Base-by-base conservation (phyloP, 345 rosid species). In the Erysimum cheiranthoides region DNA sequence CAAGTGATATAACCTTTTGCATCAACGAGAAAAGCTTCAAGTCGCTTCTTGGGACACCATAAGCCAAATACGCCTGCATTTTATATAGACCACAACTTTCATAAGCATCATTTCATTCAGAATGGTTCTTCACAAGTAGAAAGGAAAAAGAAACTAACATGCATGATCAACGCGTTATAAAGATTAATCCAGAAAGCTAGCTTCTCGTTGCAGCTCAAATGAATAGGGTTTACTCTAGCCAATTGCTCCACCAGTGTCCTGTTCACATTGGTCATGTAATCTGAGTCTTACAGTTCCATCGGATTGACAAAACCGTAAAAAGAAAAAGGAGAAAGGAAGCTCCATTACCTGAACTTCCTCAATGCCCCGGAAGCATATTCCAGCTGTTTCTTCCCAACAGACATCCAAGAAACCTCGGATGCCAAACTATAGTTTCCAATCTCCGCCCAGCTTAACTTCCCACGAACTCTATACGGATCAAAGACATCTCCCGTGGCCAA, bases 121-220 rank as follows among this genome's bases (percentile, higher is more conserved):
- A 72, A 60, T 28, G 45, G 16, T 61, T 72, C 77, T 61, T 67
- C 36, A 52, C 18, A 42, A 51, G 45, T 27, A 43, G 31, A 73
- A 39, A 17, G 52, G 28, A 36, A 40, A 67, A 66, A 60, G 49
- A 47, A 58, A 77, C 90, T 25, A 58, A 94, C 98, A 80, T 94
- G 98, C 98, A 94, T 92, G 75, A 94, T 90, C 84, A 92, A 82
- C 14, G 97, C 98, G 70, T 94, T 92, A 57, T 92, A 94, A 66
- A 94, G 84, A 79, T 94, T 94, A 83, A 92, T 90, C 97, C 98
- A 94, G 70, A 94, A 94, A 72, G 98, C 96, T 51, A 94, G 90
- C 83, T 89, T 94, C 90, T 92, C 95, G 45, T 79, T 77, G 85
- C 87, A 71, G 81, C 80, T 86, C 72, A 94, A 49, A 86, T 79